Conservation (phyloP, 768 basidiomycete species). For the Suillus luteus region DNA sequence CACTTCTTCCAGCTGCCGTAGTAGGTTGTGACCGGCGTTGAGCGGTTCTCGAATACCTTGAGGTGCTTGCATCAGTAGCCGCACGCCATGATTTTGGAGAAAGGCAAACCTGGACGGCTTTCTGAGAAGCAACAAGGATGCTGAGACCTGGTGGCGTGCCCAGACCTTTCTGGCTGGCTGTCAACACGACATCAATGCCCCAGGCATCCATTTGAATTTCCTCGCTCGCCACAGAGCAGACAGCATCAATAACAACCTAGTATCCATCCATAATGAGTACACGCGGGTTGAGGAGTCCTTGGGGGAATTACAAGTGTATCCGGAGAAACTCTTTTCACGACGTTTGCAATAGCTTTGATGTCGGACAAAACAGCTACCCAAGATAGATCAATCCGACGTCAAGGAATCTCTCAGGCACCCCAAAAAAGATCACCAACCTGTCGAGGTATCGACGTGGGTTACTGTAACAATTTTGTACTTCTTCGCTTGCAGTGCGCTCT, state of each 20-base stretch:
- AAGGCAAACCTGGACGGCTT: conserved; percentile 62
- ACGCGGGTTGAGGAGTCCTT: background rate
- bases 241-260: conserved; percentile 84
- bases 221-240: conserved; percentile 95
- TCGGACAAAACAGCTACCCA: conserved; percentile 78
- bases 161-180: conserved; percentile 90
- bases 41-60: conserved; percentile 63
- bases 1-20: conserved; percentile 91
- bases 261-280: background rate
- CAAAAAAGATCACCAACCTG: conserved; percentile 45
- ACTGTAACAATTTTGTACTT: conserved; percentile 89
- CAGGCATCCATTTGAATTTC: conserved; percentile 94
- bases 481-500: conserved; percentile 70
- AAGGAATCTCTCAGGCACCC: background rate
- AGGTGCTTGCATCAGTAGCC: background rate
- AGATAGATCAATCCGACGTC: conserved; percentile 5
- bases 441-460: conserved; percentile 95
- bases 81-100: background rate
- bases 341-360: conserved; percentile 71
- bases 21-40: conserved; percentile 69
- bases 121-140: conserved; percentile 78
- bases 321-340: conserved; percentile 77
- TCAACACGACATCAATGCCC: conserved; percentile 86
- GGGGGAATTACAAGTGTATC: conserved; percentile 65
- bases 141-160: conserved; percentile 92